phyloP scores from a whole-genome alignment of 192 early-diverging fungal genomes.

The Umbelopsis sp. region DNA sequence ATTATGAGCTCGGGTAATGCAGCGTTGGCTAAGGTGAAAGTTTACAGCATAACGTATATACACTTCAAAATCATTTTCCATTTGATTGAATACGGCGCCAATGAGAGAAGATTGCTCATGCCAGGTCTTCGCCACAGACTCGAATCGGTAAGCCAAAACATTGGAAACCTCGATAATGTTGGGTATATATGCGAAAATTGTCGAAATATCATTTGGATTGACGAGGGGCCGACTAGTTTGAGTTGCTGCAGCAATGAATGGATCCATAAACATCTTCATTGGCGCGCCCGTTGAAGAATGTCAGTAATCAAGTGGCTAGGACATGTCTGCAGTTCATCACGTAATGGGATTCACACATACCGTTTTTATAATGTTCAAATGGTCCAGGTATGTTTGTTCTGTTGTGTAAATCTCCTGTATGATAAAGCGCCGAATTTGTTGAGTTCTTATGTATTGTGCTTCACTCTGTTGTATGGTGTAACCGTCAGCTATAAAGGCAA shows the following conservation, averaged over 20 bases:
- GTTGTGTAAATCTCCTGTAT: slow-evolving; percentile 53
- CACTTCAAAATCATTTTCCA: slow-evolving; percentile 38
- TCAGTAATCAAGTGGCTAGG: slow-evolving; percentile 1
- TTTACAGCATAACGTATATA: slow-evolving; percentile 42
- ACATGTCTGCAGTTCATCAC: not conserved
- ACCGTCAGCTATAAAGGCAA: not conserved
- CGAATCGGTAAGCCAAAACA: slow-evolving; percentile 22
- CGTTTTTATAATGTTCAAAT: slow-evolving; percentile 48
- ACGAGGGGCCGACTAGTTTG: slow-evolving; percentile 28
- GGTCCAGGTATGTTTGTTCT: slow-evolving; percentile 50
- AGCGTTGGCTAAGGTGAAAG: slow-evolving; percentile 29
- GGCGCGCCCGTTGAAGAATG: too few relatives aligned
- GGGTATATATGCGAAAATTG: slow-evolving; percentile 41
- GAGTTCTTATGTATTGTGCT: not conserved
- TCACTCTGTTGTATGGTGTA: not conserved
- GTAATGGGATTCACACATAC: slow-evolving; percentile 21
- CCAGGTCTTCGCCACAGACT: slow-evolving; percentile 18
- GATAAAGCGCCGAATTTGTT: slow-evolving; percentile 35
- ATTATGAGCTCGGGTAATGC: slow-evolving; percentile 26
- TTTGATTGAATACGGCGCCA: slow-evolving; percentile 36
- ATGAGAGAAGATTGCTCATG: slow-evolving; percentile 12
- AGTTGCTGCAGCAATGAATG: slow-evolving; percentile 32
- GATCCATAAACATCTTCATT: slow-evolving; percentile 45
- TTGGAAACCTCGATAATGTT: slow-evolving; percentile 39
- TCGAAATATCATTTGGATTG: slow-evolving; percentile 33